Evolutionary conservation across 768 basidiomycete species (phyloP).

Genomic region (Mycena amicta): DNA sequence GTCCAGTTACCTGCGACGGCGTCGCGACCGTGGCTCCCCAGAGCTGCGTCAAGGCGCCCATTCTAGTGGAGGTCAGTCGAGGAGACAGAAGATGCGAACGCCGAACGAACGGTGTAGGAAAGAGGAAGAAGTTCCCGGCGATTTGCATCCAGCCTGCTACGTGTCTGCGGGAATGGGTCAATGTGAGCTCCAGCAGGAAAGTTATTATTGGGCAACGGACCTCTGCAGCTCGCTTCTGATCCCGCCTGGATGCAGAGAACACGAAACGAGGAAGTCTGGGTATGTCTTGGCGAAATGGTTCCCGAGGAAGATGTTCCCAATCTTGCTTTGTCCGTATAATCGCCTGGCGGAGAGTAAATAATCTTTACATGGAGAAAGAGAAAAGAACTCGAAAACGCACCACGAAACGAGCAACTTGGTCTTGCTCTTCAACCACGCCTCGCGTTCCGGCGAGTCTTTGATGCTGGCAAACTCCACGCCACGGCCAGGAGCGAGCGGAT

Average conservation of each 20-base stretch:
- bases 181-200: background rate
- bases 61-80: background rate
- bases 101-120: slow-evolving; percentile 8
- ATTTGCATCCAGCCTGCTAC: slow-evolving; percentile 1
- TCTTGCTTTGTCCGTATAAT: slow-evolving; percentile 10
- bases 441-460: background rate
- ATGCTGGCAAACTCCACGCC: background rate
- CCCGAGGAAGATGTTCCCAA: slow-evolving; percentile 32
- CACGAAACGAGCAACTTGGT: background rate
- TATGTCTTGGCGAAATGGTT: slow-evolving; percentile 31
- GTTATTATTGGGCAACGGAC: background rate
- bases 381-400: background rate
- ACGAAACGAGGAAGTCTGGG: slow-evolving; percentile 30
- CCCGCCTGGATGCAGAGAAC: slow-evolving; percentile 31
- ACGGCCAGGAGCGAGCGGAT: background rate
- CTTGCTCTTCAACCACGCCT: slow-evolving; percentile 1
- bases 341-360: background rate
- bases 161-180: slow-evolving; percentile 8
- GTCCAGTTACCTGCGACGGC: slow-evolving; percentile 9
- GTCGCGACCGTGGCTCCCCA: slow-evolving; percentile 17
- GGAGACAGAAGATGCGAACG: no score
- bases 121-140: background rate
- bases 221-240: slow-evolving; percentile 24
- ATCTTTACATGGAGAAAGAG: background rate
- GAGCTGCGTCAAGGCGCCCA: slow-evolving; percentile 15